Evolutionary conservation across 176 grass and related monocot genomes (phyloP).

Genomic region (Melocanna baccifera): DNA sequence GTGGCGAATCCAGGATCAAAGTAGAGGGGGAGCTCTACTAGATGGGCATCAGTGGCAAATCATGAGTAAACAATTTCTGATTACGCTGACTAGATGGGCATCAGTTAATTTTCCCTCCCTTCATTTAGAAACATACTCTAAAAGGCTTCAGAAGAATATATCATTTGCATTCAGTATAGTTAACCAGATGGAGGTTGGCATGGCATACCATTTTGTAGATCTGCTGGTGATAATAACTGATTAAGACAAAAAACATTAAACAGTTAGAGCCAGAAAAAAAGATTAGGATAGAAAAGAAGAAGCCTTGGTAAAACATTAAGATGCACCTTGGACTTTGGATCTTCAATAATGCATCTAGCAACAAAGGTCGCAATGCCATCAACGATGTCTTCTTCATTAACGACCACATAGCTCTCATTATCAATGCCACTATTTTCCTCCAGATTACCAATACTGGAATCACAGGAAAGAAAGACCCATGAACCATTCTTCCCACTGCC

Average conservation of each 20-base stretch:
- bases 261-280: constrained; percentile 15
- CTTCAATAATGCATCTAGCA: constrained; percentile 59
- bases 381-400: constrained; percentile 57
- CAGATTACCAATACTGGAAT: not conserved
- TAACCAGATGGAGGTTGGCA: not conserved
- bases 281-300: not conserved
- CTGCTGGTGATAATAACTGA: constrained; percentile 39
- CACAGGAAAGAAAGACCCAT: not conserved
- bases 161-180: not conserved
- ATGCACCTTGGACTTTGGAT: constrained; percentile 41
- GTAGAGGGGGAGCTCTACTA: no score
- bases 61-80: not conserved
- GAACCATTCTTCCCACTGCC: not conserved
- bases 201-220: constrained; percentile 40
- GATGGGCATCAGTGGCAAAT: no score
- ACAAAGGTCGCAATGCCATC: constrained; percentile 56
- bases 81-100: not conserved
- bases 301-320: not conserved
- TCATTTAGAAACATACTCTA: not conserved
- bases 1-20: no score
- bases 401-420: constrained; percentile 51
- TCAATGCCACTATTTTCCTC: constrained; percentile 32
- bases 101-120: not conserved
- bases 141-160: not conserved
- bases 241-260: not conserved